Evolutionary conservation across 164 flowering plant species (phyloP).

Genomic region (Dillenia turbinata): DNA sequence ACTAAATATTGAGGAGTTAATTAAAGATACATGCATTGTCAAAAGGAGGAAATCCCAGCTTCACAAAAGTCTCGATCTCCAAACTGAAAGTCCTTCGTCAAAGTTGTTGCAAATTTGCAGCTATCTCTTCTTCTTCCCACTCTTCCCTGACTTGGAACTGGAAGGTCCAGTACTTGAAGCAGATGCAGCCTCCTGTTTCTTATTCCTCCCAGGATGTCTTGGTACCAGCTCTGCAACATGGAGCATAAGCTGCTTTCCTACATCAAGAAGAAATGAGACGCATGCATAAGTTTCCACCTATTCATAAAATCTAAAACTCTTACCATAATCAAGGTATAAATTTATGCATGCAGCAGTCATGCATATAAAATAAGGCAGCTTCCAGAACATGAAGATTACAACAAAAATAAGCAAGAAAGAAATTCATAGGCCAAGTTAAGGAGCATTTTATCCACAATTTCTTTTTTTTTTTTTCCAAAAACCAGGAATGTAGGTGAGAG

Average conservation of each 20-base stretch:
- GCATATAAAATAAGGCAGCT: neutral
- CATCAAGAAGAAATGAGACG: slow-evolving; percentile 12
- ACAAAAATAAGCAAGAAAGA: neutral
- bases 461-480: too few relatives aligned
- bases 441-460: too few relatives aligned
- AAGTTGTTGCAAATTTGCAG: neutral
- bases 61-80: too few relatives aligned
- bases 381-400: neutral
- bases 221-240: slow-evolving; percentile 85
- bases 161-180: slow-evolving; percentile 42
- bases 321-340: neutral
- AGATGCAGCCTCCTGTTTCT: slow-evolving; percentile 68
- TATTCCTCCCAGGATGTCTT: slow-evolving; percentile 73
- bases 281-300: neutral
- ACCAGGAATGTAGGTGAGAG: too few relatives aligned
- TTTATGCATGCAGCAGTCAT: neutral
- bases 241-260: slow-evolving; percentile 86
- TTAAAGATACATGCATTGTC: too few relatives aligned
- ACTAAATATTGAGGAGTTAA: too few relatives aligned
- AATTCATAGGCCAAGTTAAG: neutral
- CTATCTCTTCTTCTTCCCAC: slow-evolving; percentile 68
- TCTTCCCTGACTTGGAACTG: slow-evolving; percentile 62
- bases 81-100: too few relatives aligned
- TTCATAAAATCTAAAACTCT: neutral
- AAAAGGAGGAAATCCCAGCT: too few relatives aligned